Conservation (phyloP, 2,329 filamentous ascomycete genomes). For the Alternaria dauci region DNA sequence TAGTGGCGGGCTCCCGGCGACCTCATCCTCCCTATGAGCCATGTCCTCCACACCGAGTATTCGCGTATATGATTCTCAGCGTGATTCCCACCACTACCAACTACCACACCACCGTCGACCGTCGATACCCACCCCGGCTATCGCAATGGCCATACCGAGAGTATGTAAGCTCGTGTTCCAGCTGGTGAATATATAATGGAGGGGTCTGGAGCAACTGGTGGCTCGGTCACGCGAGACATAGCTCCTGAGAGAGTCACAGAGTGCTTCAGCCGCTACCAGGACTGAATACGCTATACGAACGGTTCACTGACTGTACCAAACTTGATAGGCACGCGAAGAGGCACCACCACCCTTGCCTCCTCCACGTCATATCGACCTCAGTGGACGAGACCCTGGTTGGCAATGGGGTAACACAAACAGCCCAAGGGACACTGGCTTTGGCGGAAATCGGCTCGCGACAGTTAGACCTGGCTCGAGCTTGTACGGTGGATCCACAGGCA, state of each 20-base stretch:
- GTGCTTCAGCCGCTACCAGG: neutral
- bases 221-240: slow-evolving; percentile 2
- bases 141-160: slow-evolving; percentile 70
- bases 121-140: slow-evolving; percentile 51
- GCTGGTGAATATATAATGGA: neutral
- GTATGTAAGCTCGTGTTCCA: slow-evolving; percentile 15
- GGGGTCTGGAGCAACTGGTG: neutral
- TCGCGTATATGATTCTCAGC: slow-evolving; percentile 54
- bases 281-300: neutral
- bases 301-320: slow-evolving; percentile 9
- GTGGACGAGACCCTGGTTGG: slow-evolving; percentile 69
- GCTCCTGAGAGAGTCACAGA: neutral
- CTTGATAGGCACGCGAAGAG: slow-evolving; percentile 55
- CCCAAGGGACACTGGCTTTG: slow-evolving; percentile 58
- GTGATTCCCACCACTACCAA: slow-evolving; percentile 51
- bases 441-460: slow-evolving; percentile 53
- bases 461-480: slow-evolving; percentile 60
- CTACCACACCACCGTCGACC: slow-evolving; percentile 45
- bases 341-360: slow-evolving; percentile 72
- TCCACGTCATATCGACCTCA: slow-evolving; percentile 65
- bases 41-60: slow-evolving; percentile 52
- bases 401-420: slow-evolving; percentile 69
- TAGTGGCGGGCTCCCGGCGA: slow-evolving; percentile 41
- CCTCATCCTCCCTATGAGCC: slow-evolving; percentile 37
- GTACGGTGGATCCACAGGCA: slow-evolving; percentile 45